phyloP scores from a whole-genome alignment of 495 filamentous ascomycete species.

The Aspergillus haitiensis region DNA sequence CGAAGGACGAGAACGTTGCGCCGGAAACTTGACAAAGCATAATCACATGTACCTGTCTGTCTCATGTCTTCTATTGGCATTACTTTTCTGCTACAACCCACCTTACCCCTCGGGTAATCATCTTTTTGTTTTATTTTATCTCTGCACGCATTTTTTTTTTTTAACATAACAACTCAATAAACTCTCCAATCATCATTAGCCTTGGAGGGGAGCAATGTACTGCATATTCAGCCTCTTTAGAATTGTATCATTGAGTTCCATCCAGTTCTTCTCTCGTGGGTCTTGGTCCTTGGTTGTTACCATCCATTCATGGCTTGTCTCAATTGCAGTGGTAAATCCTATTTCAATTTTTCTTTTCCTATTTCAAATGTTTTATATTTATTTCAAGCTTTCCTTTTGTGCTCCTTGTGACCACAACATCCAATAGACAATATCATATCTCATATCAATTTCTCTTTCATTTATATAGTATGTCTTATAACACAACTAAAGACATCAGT shows the following conservation, averaged over 20 bases:
- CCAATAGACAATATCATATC: constrained; percentile 25
- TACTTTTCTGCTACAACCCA: constrained; percentile 6
- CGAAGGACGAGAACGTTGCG: constrained; percentile 84
- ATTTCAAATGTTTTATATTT: constrained; percentile 13
- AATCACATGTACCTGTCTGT: constrained; percentile 15
- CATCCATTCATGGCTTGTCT: neutral
- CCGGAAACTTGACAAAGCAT: constrained; percentile 73
- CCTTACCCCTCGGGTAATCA: neutral
- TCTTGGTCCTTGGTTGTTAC: constrained; percentile 1
- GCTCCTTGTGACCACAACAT: neutral
- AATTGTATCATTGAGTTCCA: constrained; percentile 5
- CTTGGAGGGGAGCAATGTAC: neutral
- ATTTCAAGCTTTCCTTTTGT: constrained; percentile 1
- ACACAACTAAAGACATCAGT: neutral
- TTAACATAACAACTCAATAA: neutral
- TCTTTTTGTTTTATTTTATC: constrained; percentile 6
- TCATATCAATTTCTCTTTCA: constrained; percentile 7
- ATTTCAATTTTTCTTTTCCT: neutral
- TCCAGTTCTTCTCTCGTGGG: neutral
- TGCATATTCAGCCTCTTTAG: constrained; percentile 1
- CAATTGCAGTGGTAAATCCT: neutral
- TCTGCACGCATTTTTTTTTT: neutral
- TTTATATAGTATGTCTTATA: neutral
- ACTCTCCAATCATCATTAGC: constrained; percentile 7
- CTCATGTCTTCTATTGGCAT: neutral